Conservation (phyloP, 1,139 yeast genomes). For the Saccharomyces hybrid region DNA sequence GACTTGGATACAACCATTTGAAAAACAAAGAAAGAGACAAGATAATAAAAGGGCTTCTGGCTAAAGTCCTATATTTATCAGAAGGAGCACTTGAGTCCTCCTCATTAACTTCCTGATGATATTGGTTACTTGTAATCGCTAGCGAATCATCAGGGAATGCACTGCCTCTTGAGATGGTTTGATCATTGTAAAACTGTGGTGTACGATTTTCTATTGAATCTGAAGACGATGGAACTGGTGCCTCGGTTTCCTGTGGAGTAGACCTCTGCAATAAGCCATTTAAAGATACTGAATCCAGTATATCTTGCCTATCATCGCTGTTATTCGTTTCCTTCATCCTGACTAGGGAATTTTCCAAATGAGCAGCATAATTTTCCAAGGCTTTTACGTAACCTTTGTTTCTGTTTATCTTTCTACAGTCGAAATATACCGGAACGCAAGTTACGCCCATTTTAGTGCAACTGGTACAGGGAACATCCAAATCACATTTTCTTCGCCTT, state of each 20-base stretch:
- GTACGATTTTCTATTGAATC: not conserved
- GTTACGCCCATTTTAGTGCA: slow-evolving; percentile 40
- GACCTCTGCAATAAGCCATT: not conserved
- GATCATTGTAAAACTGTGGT: not conserved
- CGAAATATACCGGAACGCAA: slow-evolving; percentile 41
- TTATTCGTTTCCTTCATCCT: not conserved
- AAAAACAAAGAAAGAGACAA: slow-evolving; percentile 42
- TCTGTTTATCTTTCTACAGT: slow-evolving; percentile 44
- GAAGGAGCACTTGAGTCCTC: slow-evolving; percentile 30
- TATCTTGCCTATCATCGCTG: not conserved
- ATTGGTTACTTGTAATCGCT: slow-evolving; percentile 13
- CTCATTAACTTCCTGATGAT: not conserved
- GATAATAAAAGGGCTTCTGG: slow-evolving; percentile 39
- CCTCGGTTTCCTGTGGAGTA: not conserved
- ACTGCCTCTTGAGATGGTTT: slow-evolving; percentile 9
- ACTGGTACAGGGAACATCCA: slow-evolving; percentile 41
- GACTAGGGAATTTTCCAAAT: not conserved
- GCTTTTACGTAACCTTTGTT: slow-evolving; percentile 40
- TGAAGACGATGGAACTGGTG: not conserved
- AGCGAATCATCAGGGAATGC: slow-evolving; percentile 25
- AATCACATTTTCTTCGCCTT: slow-evolving; percentile 47
- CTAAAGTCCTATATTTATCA: slow-evolving; percentile 44
- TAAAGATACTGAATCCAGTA: not conserved
- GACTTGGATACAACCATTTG: slow-evolving; percentile 58
- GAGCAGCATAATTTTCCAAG: slow-evolving; percentile 20